Evolutionary conservation across 2,329 filamentous ascomycete species (phyloP).

Genomic region (Spiromastix sp.): DNA sequence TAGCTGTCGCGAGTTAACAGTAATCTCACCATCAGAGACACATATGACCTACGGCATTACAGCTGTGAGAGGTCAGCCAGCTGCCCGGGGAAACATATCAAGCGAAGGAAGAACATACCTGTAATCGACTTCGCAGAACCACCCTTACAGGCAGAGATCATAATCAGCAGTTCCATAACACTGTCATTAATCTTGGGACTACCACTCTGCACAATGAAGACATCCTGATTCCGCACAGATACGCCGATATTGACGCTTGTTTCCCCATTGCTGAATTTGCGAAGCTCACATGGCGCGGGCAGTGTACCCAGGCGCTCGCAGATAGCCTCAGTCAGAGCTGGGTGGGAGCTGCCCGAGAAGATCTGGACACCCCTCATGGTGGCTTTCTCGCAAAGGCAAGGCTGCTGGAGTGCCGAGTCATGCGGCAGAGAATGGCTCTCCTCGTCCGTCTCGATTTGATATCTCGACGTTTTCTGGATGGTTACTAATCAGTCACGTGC

Average conservation of each 20-base stretch:
- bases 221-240: slow-evolving; percentile 90
- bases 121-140: slow-evolving; percentile 95
- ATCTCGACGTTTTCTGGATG: no score
- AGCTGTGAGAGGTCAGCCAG: slow-evolving; percentile 23
- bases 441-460: no score
- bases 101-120: slow-evolving; percentile 47
- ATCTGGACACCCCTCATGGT: slow-evolving; percentile 57
- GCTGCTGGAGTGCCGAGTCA: no score
- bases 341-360: slow-evolving; percentile 58
- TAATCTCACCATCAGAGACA: slow-evolving; percentile 7
- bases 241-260: slow-evolving; percentile 57
- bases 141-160: slow-evolving; percentile 97
- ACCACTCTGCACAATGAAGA: slow-evolving; percentile 96
- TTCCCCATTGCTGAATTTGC: slow-evolving; percentile 61
- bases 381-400: no score
- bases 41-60: slow-evolving; percentile 37
- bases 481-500: no score
- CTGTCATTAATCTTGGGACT: slow-evolving; percentile 95
- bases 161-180: slow-evolving; percentile 97
- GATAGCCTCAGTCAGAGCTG: slow-evolving; percentile 52
- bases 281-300: slow-evolving; percentile 49
- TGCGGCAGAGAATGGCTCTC: no score
- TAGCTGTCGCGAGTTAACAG: slow-evolving; percentile 46
- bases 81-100: slow-evolving; percentile 6
- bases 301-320: slow-evolving; percentile 55